Evolutionary conservation across 805 yeast species (phyloP).

Genomic region (Zygoascus ofunaensis): DNA sequence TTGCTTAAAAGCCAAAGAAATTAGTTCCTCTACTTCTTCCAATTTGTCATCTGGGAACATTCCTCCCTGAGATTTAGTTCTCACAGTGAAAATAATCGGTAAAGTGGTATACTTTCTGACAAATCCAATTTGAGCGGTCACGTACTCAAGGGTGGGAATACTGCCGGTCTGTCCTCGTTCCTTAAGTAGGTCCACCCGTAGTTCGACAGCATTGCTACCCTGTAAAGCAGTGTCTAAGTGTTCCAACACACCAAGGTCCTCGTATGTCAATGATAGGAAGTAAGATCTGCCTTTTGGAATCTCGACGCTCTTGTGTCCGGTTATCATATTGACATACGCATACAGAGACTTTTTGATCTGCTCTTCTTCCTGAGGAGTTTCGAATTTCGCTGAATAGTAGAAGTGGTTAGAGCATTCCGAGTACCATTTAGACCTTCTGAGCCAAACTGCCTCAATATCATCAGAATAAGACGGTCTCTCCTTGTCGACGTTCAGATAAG

Average conservation of each 20-base stretch:
- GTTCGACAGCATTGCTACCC: conserved; percentile 77
- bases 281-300: conserved; percentile 44
- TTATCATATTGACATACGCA: conserved; percentile 47
- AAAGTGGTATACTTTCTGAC: conserved; percentile 55
- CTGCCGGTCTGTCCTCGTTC: conserved; percentile 28
- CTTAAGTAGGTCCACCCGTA: conserved; percentile 65
- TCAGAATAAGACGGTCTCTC: conserved; percentile 80
- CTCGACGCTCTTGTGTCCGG: conserved; percentile 40
- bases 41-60: conserved; percentile 53
- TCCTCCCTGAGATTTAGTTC: conserved; percentile 79
- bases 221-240: conserved; percentile 44
- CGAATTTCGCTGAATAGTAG: conserved; percentile 70
- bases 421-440: conserved; percentile 71
- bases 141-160: conserved; percentile 35
- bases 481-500: conserved; percentile 65
- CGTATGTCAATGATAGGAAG: conserved; percentile 64
- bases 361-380: conserved; percentile 42
- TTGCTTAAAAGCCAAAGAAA: conserved; percentile 55
- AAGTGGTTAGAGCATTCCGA: conserved; percentile 67
- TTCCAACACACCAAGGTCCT: conserved; percentile 44
- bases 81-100: conserved; percentile 75
- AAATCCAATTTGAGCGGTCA: conserved; percentile 63
- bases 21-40: conserved; percentile 41
- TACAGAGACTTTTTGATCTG: conserved; percentile 52
- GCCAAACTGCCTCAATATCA: conserved; percentile 78